Evolutionary conservation across 495 filamentous ascomycete species (phyloP), one percentile per base, ranked within the genome.

Genomic region (Penicilliopsis zonata): DNA sequence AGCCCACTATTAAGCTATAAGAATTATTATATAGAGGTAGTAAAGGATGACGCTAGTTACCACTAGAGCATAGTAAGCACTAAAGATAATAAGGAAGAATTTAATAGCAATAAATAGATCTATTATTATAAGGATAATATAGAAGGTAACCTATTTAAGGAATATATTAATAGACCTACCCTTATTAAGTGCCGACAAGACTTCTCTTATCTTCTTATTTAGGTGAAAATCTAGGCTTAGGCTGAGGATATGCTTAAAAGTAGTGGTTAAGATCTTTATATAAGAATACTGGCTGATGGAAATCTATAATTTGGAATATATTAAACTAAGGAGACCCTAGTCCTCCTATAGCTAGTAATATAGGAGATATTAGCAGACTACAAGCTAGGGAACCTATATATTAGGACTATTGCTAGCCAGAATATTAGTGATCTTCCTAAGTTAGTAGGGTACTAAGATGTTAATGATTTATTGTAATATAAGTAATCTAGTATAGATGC

Each of bases 201-300:
- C 86, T 53, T 98, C 90, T 15, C 90, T 92, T 1, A 88, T 96
- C 53, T 87, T 86, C 60, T 98, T 98, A 26, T 86, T 82, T 8
- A 95, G 71, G 53, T 98, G 90, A 46, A 98, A 98, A 48, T 96
- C 90, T 41, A 95, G 64, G 55, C 87, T 94, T 10, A 98, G 73
- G 22, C 78, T 75, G 53, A 95, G 90, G 13, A 98, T 92, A 49
- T 98, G 90, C 53, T 96, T 88, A 46, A 98, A 98, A 4, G 88
- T 80, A 5, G 90, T 86, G 2, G 86, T 88, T 1, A 86, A 94
- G 18, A 98, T 69, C 30, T 90, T 85, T 52, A 84, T 82, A 52
- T 95, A 98, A 6, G 88, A 92, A 53, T 95, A 93, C 50, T 98
- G 90, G 22, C 85, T 77, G 31, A 98, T 82, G 1, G 90, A 88